phyloP scores from a whole-genome alignment of 805 yeast species.

The Wickerhamiella vanderwaltii region DNA sequence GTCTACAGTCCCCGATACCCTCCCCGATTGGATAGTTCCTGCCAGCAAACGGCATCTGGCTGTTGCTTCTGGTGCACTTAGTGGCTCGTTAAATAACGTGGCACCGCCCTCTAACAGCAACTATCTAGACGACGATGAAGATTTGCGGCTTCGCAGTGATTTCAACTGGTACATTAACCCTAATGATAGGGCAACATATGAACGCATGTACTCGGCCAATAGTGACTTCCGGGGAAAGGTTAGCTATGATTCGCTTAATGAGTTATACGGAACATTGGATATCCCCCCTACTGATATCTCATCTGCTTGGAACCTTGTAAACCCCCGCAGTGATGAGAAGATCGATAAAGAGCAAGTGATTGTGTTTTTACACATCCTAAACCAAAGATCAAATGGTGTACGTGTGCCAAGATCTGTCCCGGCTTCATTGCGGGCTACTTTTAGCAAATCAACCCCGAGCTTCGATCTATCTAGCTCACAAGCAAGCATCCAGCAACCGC shows the following conservation, averaged over 20 bases:
- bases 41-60: constrained; percentile 75
- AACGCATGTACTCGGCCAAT: constrained; percentile 59
- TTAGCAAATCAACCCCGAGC: constrained; percentile 70
- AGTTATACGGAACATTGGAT: constrained; percentile 52
- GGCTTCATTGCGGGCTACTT: constrained; percentile 78
- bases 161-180: constrained; percentile 98
- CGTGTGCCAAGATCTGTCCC: constrained; percentile 93
- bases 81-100: background rate
- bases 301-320: constrained; percentile 89
- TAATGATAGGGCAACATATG: constrained; percentile 65
- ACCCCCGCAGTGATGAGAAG: constrained; percentile 75
- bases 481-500: constrained; percentile 29
- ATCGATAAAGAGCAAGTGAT: constrained; percentile 89
- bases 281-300: constrained; percentile 78
- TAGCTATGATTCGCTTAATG: constrained; percentile 55
- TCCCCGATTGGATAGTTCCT: constrained; percentile 92
- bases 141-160: constrained; percentile 48
- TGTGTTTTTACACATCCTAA: constrained; percentile 79
- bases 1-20: constrained; percentile 48
- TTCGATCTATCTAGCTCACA: constrained; percentile 41
- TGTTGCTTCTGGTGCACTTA: constrained; percentile 61
- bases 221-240: constrained; percentile 73
- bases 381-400: constrained; percentile 75
- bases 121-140: constrained; percentile 42
- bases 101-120: constrained; percentile 21